phyloP scores from a whole-genome alignment of 2,329 filamentous ascomycete genomes.

The Aspergillus terreus region DNA sequence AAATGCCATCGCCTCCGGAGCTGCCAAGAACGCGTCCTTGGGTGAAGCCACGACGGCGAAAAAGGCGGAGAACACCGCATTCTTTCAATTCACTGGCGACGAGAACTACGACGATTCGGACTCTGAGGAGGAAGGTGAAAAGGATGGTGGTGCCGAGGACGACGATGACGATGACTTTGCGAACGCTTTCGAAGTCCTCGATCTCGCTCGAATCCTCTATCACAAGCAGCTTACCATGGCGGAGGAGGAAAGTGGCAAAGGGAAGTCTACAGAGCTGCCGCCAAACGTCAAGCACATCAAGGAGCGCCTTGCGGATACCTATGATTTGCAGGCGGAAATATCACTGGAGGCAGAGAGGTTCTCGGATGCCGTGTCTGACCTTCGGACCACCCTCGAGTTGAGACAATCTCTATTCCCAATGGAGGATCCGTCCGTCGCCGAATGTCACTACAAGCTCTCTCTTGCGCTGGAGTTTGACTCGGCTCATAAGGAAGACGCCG shows the following conservation, averaged over 20 bases:
- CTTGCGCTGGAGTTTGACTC: slow-evolving; percentile 92
- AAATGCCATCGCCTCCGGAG: slow-evolving; percentile 22
- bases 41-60: slow-evolving; percentile 12
- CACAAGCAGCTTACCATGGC: slow-evolving; percentile 52
- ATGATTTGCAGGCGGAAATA: slow-evolving; percentile 92
- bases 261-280: slow-evolving; percentile 43
- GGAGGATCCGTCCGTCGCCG: slow-evolving; percentile 81
- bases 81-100: slow-evolving; percentile 91
- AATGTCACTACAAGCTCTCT: slow-evolving; percentile 95
- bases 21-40: slow-evolving; percentile 13
- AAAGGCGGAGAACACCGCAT: slow-evolving; percentile 50
- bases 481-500: slow-evolving; percentile 50
- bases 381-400: slow-evolving; percentile 70
- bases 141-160: slow-evolving; percentile 48
- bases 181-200: slow-evolving; percentile 61
- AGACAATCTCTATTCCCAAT: slow-evolving; percentile 75
- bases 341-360: slow-evolving; percentile 97
- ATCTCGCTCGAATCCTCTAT: slow-evolving; percentile 59
- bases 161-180: slow-evolving; percentile 63
- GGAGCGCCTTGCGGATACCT: slow-evolving; percentile 85
- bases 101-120: slow-evolving; percentile 88
- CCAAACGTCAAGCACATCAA: slow-evolving; percentile 60
- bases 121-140: slow-evolving; percentile 45
- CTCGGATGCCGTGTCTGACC: slow-evolving; percentile 78
- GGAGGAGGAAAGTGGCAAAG: slow-evolving; percentile 45